Percentiles rank a stretch among this genome's conserved stretches.
Conservation (phyloP, 192 early-diverging fungal genomes). For the Coemansia sp. region DNA sequence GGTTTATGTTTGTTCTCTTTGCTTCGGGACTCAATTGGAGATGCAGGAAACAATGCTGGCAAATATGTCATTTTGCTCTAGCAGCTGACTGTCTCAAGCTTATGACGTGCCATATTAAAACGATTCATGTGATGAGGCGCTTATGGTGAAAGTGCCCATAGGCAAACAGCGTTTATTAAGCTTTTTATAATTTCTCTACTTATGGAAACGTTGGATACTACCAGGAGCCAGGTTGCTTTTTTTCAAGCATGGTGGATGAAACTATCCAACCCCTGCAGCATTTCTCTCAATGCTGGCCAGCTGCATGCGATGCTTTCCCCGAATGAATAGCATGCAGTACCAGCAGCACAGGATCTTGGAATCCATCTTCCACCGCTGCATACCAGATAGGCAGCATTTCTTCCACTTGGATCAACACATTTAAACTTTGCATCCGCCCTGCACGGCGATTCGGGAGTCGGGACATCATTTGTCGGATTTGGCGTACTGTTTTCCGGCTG, state of each 20-base stretch:
- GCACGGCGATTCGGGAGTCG: conserved; percentile 12
- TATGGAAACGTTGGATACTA: background rate
- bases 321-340: conserved; percentile 22
- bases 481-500: background rate
- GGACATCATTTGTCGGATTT: background rate
- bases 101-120: background rate
- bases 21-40: background rate
- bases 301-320: conserved; percentile 15
- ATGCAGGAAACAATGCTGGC: background rate
- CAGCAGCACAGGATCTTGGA: conserved; percentile 17
- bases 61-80: background rate
- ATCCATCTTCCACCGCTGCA: conserved; percentile 21
- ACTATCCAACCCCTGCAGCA: conserved; percentile 9
- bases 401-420: conserved; percentile 30
- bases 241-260: background rate
- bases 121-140: background rate
- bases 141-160: too few relatives aligned
- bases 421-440: conserved; percentile 10
- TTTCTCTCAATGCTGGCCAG: conserved; percentile 12
- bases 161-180: background rate
- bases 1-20: background rate
- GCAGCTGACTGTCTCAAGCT: background rate
- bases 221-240: background rate
- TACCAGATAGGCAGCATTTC: conserved; percentile 25
- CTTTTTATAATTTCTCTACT: background rate